These are phyloP conservation scores for Eremochloa ophiuroides DNA, from an alignment of 176 grass and related monocot genomes.

Conservation along the genomic window DNA sequence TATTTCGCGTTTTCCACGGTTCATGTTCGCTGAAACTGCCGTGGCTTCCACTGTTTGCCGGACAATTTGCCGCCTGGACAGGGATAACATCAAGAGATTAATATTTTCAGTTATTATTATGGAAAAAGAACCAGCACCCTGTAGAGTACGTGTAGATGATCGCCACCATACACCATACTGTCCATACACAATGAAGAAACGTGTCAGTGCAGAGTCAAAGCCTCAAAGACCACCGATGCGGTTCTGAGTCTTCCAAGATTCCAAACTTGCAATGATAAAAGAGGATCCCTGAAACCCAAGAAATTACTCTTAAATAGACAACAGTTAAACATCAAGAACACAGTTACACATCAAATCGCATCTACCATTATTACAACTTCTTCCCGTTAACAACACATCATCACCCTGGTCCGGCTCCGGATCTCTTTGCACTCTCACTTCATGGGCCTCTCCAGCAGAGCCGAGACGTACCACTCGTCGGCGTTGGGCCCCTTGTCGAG, in stretches of 20 bases:
- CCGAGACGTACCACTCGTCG: slow-evolving; percentile 59
- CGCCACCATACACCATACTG: not conserved
- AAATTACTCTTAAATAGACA: not conserved
- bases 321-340: not conserved
- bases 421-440: not conserved
- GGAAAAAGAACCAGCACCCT: too few relatives aligned
- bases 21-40: not conserved
- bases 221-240: not conserved
- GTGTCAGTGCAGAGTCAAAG: not conserved
- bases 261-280: not conserved
- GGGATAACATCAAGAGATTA: slow-evolving; percentile 39
- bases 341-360: not conserved
- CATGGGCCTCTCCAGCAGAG: slow-evolving; percentile 46
- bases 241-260: not conserved
- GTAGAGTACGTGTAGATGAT: not conserved
- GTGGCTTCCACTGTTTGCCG: not conserved
- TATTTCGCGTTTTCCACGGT: not conserved
- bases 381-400: not conserved
- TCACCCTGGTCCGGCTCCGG: not conserved
- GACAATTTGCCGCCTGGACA: not conserved
- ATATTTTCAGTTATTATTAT: too few relatives aligned
- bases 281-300: not conserved
- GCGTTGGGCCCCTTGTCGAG: slow-evolving; percentile 33
- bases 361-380: not conserved
- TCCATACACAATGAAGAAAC: not conserved